Base-by-base conservation (phyloP, 2,329 filamentous ascomycete species). In the Epichloe gansuensis region DNA sequence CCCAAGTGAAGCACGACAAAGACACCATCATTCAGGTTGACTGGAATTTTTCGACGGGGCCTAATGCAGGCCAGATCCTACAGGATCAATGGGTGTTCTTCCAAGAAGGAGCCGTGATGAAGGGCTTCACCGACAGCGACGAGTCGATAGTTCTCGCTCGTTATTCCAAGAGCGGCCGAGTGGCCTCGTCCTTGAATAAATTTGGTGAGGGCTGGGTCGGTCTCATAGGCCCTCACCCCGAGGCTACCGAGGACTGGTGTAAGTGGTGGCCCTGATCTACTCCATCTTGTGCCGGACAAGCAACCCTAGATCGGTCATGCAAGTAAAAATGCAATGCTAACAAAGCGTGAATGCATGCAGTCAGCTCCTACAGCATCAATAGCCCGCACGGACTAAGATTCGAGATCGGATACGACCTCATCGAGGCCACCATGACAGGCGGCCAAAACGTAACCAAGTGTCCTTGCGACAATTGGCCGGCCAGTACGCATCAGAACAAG, bases 161-260 rank as follows among this genome's bases (percentile, higher is more conserved):
- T 2, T 64, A 64, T 46, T 62, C 60, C 2, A 54, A 44, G 43
- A 59, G 56, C 12, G 57, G 57, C 2, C 48, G 61, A 49, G 59
- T 62, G 2, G 61, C 61, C 12, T 59, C 61, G 2, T 59, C 57
- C 3, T 47, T 62, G 42, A 61, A 55, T 34, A 54, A 55, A 31
- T 61, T 58, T 46, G 60, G 59, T 6, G 50, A 59, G 11, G 62
- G 62, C 9, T 60, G 56, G 57, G 62, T 63, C 23, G 62, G 61
- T 9, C 55, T 61, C 21, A 55, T 58, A 8, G 62, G 62, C 0
- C 59, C 62, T 41, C 62, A 63, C 42, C 61, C 61, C 1, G 61
- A 64, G 48, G 62, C 62, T 13, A 55, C 49, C 9, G 31, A 61
- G 34, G 43, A 54, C 4, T 64, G 61, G 61, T 64, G 60, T 62